Conservation (phyloP, 2,329 filamentous ascomycete species). For the Botrytis elliptica region DNA sequence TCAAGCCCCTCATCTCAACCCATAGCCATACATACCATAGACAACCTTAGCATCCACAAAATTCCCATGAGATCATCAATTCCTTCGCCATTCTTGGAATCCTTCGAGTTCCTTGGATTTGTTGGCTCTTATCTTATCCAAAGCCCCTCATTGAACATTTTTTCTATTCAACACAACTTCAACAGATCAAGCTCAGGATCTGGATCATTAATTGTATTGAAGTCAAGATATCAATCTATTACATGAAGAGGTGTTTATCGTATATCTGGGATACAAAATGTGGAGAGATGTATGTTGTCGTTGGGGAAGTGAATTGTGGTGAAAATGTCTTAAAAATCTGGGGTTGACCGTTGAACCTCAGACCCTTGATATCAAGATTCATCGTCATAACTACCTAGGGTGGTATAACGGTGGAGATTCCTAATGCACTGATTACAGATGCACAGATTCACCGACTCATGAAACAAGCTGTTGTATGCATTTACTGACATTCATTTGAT, state of each 20-base stretch:
- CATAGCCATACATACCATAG: neutral
- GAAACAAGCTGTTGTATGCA: neutral
- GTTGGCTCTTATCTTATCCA: neutral
- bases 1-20: neutral
- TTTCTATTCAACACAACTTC: neutral
- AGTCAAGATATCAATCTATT: neutral
- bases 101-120: neutral
- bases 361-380: neutral
- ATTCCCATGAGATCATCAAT: conserved; percentile 1
- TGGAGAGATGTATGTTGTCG: neutral
- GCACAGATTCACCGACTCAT: neutral
- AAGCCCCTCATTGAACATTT: neutral
- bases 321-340: neutral
- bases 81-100: conserved; percentile 1
- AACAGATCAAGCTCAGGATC: no score
- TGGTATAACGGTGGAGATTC: neutral
- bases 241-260: neutral
- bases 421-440: neutral
- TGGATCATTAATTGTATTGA: neutral
- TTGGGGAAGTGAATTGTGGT: neutral
- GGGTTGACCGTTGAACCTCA: neutral
- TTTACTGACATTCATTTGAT: neutral
- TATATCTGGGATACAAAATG: neutral
- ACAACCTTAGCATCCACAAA: neutral
- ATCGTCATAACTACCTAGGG: neutral